Conservation (phyloP, 305 asterid species). For the Fraxinus dipetala region DNA sequence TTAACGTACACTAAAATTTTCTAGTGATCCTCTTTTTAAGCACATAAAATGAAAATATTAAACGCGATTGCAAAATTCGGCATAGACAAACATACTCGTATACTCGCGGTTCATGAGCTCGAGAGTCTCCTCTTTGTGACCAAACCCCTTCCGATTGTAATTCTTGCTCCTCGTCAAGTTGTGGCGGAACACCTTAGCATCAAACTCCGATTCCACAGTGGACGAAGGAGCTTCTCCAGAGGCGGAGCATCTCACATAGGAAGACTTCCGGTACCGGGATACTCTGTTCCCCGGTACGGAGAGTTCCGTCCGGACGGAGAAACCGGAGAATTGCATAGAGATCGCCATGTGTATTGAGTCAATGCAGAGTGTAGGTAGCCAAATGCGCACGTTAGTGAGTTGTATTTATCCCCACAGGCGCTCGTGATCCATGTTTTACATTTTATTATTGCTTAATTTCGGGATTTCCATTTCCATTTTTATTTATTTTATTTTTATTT, state of each 20-base stretch:
- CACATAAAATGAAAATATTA: not conserved
- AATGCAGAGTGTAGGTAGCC: not conserved
- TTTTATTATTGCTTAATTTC: conserved; percentile 10
- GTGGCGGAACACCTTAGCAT: conserved; percentile 74
- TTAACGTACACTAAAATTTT: not conserved
- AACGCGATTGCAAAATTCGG: not conserved
- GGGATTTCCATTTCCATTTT: not conserved
- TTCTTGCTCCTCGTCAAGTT: conserved; percentile 84
- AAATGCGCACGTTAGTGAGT: not conserved
- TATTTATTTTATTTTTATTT: not conserved
- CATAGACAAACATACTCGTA: conserved; percentile 56
- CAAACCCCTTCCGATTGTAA: conserved; percentile 91
- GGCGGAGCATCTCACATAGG: conserved; percentile 62
- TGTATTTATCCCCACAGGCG: conserved; percentile 10
- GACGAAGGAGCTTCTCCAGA: conserved; percentile 47
- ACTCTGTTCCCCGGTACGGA: conserved; percentile 54
- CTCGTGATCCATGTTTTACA: conserved; percentile 23
- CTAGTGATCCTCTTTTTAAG: not conserved
- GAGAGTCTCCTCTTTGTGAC: conserved; percentile 67
- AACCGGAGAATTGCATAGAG: conserved; percentile 61
- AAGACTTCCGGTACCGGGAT: conserved; percentile 42
- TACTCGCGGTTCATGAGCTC: conserved; percentile 79
- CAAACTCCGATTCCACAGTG: conserved; percentile 57
- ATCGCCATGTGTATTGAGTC: conserved; percentile 50
- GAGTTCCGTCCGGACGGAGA: conserved; percentile 42